A percentile compares a stretch with the other conserved stretches of the same genome.
Evolutionary conservation across 371 early-diverging fungal species (phyloP).

Genomic region (Actinomortierella ambigua): DNA sequence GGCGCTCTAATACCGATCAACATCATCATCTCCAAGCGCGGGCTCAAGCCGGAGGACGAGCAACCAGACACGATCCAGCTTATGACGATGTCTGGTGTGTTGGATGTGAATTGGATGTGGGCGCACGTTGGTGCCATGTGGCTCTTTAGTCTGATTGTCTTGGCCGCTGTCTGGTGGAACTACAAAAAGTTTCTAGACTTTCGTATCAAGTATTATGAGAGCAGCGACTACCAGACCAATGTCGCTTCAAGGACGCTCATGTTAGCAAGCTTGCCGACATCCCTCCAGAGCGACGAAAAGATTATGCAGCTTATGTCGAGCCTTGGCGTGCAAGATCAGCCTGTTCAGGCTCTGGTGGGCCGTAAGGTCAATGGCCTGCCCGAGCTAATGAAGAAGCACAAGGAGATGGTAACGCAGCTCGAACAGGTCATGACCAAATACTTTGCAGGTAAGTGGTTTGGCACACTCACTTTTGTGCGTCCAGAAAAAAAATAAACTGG

Average conservation of each 20-base stretch:
- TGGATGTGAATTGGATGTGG: constrained; percentile 57
- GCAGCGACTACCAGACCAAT: constrained; percentile 62
- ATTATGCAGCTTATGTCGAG: constrained; percentile 58
- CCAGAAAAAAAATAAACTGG: neutral
- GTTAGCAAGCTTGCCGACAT: constrained; percentile 69
- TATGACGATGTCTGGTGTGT: constrained; percentile 40
- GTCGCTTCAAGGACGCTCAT: constrained; percentile 71
- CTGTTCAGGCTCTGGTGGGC: constrained; percentile 71
- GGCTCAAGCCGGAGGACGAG: constrained; percentile 18
- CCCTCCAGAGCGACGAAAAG: constrained; percentile 61
- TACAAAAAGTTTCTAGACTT: constrained; percentile 59
- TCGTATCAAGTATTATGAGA: constrained; percentile 63
- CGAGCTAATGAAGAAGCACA: constrained; percentile 73
- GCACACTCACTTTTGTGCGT: constrained; percentile 5
- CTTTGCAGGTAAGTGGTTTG: constrained; percentile 51
- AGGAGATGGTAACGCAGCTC: constrained; percentile 63
- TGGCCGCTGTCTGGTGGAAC: constrained; percentile 51
- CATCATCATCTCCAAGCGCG: constrained; percentile 52
- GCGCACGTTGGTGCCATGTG: constrained; percentile 65
- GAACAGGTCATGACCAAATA: constrained; percentile 71
- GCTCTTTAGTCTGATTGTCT: constrained; percentile 58
- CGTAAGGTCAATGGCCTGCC: constrained; percentile 70
- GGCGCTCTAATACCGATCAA: constrained; percentile 68
- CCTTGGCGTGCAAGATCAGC: constrained; percentile 51
- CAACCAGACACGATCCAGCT: constrained; percentile 47